Conservation (phyloP, 345 rosid species). For the thale cress (Arabidopsis thaliana) region TAIR10.1 NC_003075.7:10292501-10293000, state of each 20-base stretch:
- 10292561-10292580: background rate
- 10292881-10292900: background rate
- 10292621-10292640: background rate
- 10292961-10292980: background rate
- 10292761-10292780: background rate
- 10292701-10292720: background rate
- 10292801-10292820: background rate
- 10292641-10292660: background rate
- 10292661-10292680: background rate
- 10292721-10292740: background rate
- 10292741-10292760: background rate
- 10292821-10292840: background rate
- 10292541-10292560: background rate
- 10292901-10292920: background rate
- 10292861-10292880: background rate
- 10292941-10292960: background rate
- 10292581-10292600: background rate
- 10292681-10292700: background rate
- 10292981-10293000: background rate
- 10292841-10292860: background rate
- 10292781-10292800: background rate
- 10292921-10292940: background rate
- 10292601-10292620: background rate
- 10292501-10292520: background rate
- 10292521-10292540: background rate